Base-by-base conservation (phyloP, 768 basidiomycete genomes). In the Calocera viscosa region DNA sequence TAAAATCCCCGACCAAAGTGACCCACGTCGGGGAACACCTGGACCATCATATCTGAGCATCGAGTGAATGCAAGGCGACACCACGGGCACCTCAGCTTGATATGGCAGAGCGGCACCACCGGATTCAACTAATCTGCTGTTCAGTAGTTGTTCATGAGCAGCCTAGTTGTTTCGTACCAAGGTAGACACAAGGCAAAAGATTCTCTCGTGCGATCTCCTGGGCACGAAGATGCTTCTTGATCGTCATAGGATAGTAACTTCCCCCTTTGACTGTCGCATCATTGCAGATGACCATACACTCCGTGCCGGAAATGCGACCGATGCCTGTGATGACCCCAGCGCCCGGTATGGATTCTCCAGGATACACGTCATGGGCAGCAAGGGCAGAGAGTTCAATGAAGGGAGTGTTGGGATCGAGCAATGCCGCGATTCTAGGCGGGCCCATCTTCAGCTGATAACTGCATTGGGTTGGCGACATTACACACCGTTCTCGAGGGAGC, bases 1-100 rank as follows among this genome's bases (percentile, higher is more conserved):
- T 94, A 96, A 78, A 97, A 97, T 73, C 96, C 95, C 3, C 94
- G 84, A 2, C 94, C 94, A 71, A 97, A 97, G 74, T 97, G 92
- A 69, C 95, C 89, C 75, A 86, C 90, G 79, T 96, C 94, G 3
- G 94, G 94, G 75, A 95, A 95, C 14, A 94, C 86, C 80, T 86
- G 63, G 40, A 24, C 14, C 24, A 66, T 1, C 24, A 26, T 16
- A 10, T 26, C 19, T 26, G 28, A 43, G n/a, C 38, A 49, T 38
- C 39, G 47, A 41, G 1, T 11, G 30, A 24, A 32, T 28, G 49
- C 40, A 63, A 24, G 22, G 34, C 26, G n/a, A 53, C 34, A 32
- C 16, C 43, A 70, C 63, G 67, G 73, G 67, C 68, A 81, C 91
- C 71, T 91, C 92, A 1, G 94, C 90, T 77, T 97, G 94, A 75